Conservation (phyloP, 129 eudicot genomes). For the Flaveria trinervia region DNA sequence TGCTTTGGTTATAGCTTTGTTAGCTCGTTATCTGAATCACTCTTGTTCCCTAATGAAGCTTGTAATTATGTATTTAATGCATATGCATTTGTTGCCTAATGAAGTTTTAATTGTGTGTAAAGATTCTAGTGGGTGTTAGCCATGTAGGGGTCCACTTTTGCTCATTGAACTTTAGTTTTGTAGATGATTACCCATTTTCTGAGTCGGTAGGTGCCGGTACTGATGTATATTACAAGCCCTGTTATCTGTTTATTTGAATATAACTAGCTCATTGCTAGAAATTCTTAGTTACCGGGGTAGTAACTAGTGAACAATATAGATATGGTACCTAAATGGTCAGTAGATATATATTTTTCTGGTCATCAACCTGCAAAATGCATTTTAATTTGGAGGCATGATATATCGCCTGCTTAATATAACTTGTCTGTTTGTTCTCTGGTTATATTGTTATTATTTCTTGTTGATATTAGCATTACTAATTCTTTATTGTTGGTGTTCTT, state of each 20-base stretch:
- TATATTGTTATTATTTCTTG: neutral
- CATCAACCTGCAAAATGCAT: neutral
- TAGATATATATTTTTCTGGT: neutral
- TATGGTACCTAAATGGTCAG: neutral
- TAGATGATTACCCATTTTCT: neutral
- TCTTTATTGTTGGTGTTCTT: constrained; percentile 19
- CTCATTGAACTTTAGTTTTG: neutral
- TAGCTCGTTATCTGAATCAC: constrained; percentile 2
- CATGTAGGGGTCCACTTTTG: neutral
- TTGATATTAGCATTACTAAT: constrained; percentile 7
- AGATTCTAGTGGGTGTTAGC: neutral
- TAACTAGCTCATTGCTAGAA: constrained; percentile 3
- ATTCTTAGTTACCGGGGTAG: neutral
- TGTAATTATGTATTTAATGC: neutral
- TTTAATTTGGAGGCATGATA: neutral
- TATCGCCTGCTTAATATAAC: neutral
- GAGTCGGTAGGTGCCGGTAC: neutral
- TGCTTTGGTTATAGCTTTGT: neutral
- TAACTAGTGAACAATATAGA: neutral
- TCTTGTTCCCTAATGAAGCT: neutral
- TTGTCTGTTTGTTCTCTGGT: neutral
- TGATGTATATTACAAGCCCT: neutral
- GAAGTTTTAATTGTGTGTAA: neutral
- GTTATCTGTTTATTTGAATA: neutral
- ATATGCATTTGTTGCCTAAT: neutral